A percentile compares a stretch with the other conserved stretches of the same genome.
phyloP scores from a whole-genome alignment of 805 yeast species.

The Saccharomycopsis fibuligera region DNA sequence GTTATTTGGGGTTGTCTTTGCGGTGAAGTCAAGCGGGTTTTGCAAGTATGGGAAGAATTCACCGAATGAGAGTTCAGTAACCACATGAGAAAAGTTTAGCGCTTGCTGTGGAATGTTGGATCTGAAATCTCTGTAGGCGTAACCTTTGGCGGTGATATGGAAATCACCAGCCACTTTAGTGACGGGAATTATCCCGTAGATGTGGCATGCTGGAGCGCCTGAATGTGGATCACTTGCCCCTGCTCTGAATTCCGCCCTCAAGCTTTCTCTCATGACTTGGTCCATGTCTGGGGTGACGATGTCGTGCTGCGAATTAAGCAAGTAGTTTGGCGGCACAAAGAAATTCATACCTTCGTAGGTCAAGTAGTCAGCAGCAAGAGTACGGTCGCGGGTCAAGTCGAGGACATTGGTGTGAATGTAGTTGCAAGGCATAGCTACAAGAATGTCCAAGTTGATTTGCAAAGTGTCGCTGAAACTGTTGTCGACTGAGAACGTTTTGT shows the following conservation, averaged over 20 bases:
- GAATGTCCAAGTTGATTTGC: conserved; percentile 69
- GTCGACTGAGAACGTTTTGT: conserved; percentile 74
- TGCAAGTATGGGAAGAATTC: conserved; percentile 78
- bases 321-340: conserved; percentile 44
- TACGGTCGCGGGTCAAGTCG: conserved; percentile 72
- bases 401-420: conserved; percentile 65
- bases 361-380: conserved; percentile 70
- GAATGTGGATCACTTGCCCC: conserved; percentile 35
- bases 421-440: conserved; percentile 81
- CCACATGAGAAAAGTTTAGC: conserved; percentile 76
- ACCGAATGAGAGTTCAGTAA: conserved; percentile 86
- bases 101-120: conserved; percentile 41
- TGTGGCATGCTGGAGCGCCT: conserved; percentile 76
- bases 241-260: conserved; percentile 57
- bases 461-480: conserved; percentile 48
- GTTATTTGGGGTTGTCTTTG: conserved; percentile 44
- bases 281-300: conserved; percentile 58
- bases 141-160: conserved; percentile 74
- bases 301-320: conserved; percentile 39
- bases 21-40: conserved; percentile 83
- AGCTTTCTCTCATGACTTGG: conserved; percentile 56
- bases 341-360: conserved; percentile 61
- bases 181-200: conserved; percentile 77
- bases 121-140: conserved; percentile 47
- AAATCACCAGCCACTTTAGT: conserved; percentile 82